phyloP scores from a whole-genome alignment of 2,329 filamentous ascomycete genomes.

The Fusarium dlaminii region DNA sequence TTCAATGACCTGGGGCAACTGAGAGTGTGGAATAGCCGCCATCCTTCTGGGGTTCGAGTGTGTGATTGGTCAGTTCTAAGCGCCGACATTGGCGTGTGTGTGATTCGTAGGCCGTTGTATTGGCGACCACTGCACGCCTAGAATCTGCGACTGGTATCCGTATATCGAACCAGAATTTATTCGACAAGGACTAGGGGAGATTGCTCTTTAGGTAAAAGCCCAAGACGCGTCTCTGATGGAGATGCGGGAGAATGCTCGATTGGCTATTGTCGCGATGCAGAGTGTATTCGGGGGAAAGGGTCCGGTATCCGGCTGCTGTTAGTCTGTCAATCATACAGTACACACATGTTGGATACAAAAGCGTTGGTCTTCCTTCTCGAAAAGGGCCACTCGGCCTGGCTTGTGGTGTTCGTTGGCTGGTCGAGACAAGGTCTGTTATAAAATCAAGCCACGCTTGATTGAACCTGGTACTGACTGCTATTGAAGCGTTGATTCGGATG shows the following conservation, averaged over 20 bases:
- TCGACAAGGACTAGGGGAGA: slow-evolving; percentile 30
- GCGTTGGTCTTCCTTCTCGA: slow-evolving; percentile 5
- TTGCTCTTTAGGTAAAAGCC: slow-evolving; percentile 11
- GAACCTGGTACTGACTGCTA: not conserved
- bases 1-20: slow-evolving; percentile 40
- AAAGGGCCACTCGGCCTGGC: slow-evolving; percentile 11
- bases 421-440: not conserved
- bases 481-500: not conserved
- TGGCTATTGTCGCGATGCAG: slow-evolving; percentile 22
- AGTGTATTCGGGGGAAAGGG: slow-evolving; percentile 10
- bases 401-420: not conserved
- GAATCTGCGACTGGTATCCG: slow-evolving; percentile 22
- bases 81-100: slow-evolving; percentile 37
- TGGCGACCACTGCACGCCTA: slow-evolving; percentile 36
- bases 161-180: slow-evolving; percentile 10
- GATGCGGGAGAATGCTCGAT: slow-evolving; percentile 18
- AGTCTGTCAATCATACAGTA: slow-evolving; percentile 1
- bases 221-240: slow-evolving; percentile 17
- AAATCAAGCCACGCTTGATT: slow-evolving; percentile 11
- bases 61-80: slow-evolving; percentile 45
- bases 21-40: slow-evolving; percentile 54
- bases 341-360: not conserved
- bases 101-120: slow-evolving; percentile 43
- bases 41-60: slow-evolving; percentile 8
- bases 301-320: slow-evolving; percentile 21